Evolutionary conservation across 129 eudicot genomes (phyloP), one percentile per base, ranked within the genome.

Genomic region (Rutidosis leptorrhynchoides): DNA sequence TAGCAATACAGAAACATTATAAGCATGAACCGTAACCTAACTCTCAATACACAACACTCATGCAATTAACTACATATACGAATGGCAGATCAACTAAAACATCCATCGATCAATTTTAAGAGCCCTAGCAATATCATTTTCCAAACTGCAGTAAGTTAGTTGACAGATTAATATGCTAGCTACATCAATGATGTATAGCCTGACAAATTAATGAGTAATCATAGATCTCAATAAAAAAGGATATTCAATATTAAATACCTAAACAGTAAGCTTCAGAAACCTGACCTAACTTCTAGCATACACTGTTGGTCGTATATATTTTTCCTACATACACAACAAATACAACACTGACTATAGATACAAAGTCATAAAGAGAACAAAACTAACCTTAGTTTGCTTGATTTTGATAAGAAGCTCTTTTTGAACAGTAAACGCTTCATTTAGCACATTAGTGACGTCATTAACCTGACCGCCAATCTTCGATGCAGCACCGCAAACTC

Each of bases 391-490:
- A 77, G 95, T 77, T 52, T 74, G 89, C 89, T 88, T 93, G 77
- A 86, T 73, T 51, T 80, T 71, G 20, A 88, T 46, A 17, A 93
- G 89, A 26, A 93, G 92, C 69, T 93, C 96, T 78, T 80, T 83
- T 60, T 89, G 83, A 76, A 78, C 95, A 72, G 77, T 10, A 51
- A 93, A 89, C 0, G 98, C 96, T 64, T 85, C 76, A 21, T 45
- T 70, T 16, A 93, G 69, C 56, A 80, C 70, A 79, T 72, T 82
- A 15, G 95, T 75, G 20, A 78, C 77, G 15, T 93, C 95, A 71
- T 74, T 40, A 57, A 93, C 95, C 65, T 93, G 90, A 62, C 88
- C 98, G 2, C 98, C 98, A 9, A 93, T 88, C 89, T 93, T 93
- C 79, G 69, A 85, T 3, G 84, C 95, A 24, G 95, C 89, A 70